A percentile compares a stretch with the other conserved stretches of the same genome.
phyloP scores from a whole-genome alignment of 805 yeast species.

The Candida tibetensis region DNA sequence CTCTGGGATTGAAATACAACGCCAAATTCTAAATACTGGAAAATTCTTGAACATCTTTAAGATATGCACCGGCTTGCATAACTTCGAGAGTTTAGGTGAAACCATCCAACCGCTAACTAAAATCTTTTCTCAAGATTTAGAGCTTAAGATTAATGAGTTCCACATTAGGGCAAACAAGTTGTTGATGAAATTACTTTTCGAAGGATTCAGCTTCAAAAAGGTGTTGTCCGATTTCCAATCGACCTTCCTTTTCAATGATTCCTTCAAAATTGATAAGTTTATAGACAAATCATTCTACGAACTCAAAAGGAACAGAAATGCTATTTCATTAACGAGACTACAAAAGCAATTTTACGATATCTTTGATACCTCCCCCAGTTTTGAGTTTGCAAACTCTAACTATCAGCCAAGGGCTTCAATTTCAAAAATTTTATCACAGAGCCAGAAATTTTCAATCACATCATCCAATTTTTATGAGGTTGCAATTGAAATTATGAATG shows the following conservation, averaged over 20 bases:
- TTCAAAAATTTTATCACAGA: conserved; percentile 60
- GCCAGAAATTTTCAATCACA: conserved; percentile 40
- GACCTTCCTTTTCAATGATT: conserved; percentile 55
- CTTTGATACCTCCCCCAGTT: conserved; percentile 2
- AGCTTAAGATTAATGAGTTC: conserved; percentile 55
- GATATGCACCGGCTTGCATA: conserved; percentile 53
- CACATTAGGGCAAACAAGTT: conserved; percentile 65
- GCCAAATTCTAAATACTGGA: conserved; percentile 76
- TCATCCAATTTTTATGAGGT: conserved; percentile 43
- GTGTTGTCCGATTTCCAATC: conserved; percentile 52
- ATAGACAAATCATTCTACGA: conserved; percentile 51
- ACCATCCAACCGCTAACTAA: conserved; percentile 24
- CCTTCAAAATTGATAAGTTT: conserved; percentile 51
- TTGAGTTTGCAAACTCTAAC: conserved; percentile 31
- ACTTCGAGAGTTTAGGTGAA: conserved; percentile 28
- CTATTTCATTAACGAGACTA: conserved; percentile 28
- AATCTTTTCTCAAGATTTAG: conserved; percentile 44
- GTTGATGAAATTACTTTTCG: conserved; percentile 53
- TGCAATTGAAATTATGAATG: conserved; percentile 49
- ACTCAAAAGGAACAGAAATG: conserved; percentile 41
- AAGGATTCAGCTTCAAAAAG: conserved; percentile 54
- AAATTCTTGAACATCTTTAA: conserved; percentile 73
- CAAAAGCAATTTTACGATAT: conserved; percentile 23
- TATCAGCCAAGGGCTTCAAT: conserved; percentile 55
- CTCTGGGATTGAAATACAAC: conserved; percentile 48